Evolutionary conservation across 2,329 filamentous ascomycete species (phyloP), one percentile per base, ranked within the genome.

Genomic region (Botrytis pseudocinerea): DNA sequence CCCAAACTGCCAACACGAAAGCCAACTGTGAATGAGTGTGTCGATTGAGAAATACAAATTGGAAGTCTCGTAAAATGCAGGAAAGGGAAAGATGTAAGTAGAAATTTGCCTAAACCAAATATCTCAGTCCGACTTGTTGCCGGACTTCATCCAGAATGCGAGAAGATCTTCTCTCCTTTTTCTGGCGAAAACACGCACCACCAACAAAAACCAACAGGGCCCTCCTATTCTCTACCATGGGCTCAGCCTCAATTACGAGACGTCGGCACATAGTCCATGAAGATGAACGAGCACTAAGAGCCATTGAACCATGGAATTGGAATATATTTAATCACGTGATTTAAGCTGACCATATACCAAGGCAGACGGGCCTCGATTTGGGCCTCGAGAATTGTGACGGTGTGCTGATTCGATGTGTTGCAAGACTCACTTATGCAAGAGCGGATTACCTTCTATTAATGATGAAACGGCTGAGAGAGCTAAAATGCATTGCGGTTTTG

Each of bases 291-390:
- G 48, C 48, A 42, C 25, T 25, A 68, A 42, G 38, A 42, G 25
- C 16, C 25, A 22, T 40, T 32, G 65, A 68, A 68, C 65, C 65
- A 68, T 42, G 65, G 65, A 16, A 32, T 57, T 57, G 48, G 65
- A 57, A 69, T 12, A 4, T 32, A 57, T 68, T 32, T 4, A 5
- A 14, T 72, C 70, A 72, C 70, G 70, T 72, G 70, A 72, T 20
- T 12, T 5, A 25, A 69, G 51, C 70, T 69, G 70, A 72, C 70
- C 16, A n/a, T 40, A 16, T 18, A 35, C 48, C 5, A 22, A 72
- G 70, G 62, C 70, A 72, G 48, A 51, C 70, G 63, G 70, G 70
- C 70, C 70, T 72, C 63, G 16, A 42, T 72, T 72, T 68, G 70
- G 70, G 70, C 62, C 70, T 60, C 62, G 62, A 68, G 51, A 35